These are phyloP conservation scores for Aspergillus kassunensis DNA, from an alignment of 495 filamentous ascomycete species.

Conservation along the genomic window DNA sequence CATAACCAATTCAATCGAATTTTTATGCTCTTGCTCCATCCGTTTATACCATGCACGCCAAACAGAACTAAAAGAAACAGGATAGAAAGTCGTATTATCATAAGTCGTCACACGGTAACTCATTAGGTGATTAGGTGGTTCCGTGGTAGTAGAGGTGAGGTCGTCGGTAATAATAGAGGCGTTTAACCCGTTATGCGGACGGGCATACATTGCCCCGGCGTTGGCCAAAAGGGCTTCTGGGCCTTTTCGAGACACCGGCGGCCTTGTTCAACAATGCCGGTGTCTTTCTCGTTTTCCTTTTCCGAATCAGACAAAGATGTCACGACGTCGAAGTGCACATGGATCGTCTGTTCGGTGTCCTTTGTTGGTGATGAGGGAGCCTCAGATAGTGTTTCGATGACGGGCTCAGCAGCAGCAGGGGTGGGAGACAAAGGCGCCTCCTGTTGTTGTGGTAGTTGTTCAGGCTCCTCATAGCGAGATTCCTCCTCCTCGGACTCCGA, in stretches of 20 bases:
- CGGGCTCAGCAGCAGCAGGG: not conserved
- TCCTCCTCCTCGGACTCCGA: constrained; percentile 26
- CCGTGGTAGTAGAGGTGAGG: constrained; percentile 3
- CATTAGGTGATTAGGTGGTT: constrained; percentile 3
- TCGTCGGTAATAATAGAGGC: not conserved
- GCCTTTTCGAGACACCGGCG: constrained; percentile 23
- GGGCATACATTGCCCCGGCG: constrained; percentile 21
- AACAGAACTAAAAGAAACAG: not conserved
- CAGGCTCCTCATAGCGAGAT: not conserved
- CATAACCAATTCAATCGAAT: not conserved
- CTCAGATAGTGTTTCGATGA: not conserved
- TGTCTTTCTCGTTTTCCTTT: constrained; percentile 15
- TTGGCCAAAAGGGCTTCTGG: constrained; percentile 19
- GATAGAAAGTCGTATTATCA: constrained; percentile 13
- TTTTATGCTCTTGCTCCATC: constrained; percentile 5
- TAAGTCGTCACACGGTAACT: constrained; percentile 6
- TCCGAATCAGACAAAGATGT: constrained; percentile 1
- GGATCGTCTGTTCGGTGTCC: constrained; percentile 8
- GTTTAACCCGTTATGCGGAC: constrained; percentile 19
- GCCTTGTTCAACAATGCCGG: constrained; percentile 20
- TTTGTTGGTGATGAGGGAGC: not conserved
- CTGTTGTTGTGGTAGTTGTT: not conserved
- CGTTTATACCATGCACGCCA: constrained; percentile 6
- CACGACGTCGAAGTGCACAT: constrained; percentile 15
- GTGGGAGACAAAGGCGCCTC: not conserved